Evolutionary conservation across 2,329 filamentous ascomycete species (phyloP), one percentile per base, ranked within the genome.

Genomic region (Pseudogymnoascus sp.): DNA sequence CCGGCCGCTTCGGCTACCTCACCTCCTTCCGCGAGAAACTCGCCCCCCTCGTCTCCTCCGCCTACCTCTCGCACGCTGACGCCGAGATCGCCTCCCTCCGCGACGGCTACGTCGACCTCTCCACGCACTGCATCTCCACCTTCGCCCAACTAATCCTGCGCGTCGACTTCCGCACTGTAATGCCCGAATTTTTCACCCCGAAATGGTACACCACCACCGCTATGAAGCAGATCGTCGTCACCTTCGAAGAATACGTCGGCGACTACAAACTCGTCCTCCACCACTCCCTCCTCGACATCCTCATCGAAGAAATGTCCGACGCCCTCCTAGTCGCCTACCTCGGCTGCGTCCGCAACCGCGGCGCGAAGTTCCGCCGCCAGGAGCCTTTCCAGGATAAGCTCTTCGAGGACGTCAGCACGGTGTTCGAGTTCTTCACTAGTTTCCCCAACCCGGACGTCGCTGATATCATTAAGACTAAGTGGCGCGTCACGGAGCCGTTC

Each of bases 321-420:
- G 91, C 96, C 76, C 83, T 99, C 14, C 86, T 99, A 3, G 84
- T 93, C 26, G 85, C 87, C 64, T 99, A 99, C 75, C 84, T 99
- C 10, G 84, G 83, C 42, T 83, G 86, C 42, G 90, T 97, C 31
- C 89, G 90, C 74, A 99, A 99, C 81, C 90, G 90, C 75, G 88
- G 88, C 67, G 92, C 89, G 71, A 93, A 93, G 73, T 96, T 99
- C 81, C 87, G 88, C 66, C 87, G 92, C 66, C 77, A 84, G 40
- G 95, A 99, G 70, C 91, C 91, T 1, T 97, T 93, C 78, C 88
- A 89, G 64, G 91, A 96, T 68, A 96, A 96, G 78, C 88, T 97
- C 78, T 92, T 91, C 77, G 91, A 96, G 76, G 95, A 99, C 74
- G 86, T 99, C 62, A 83, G 91, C 57, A 91, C 91, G 0, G 91